phyloP scores from a whole-genome alignment of 2,329 filamentous ascomycete species.

The Aspergillus niger region DNA sequence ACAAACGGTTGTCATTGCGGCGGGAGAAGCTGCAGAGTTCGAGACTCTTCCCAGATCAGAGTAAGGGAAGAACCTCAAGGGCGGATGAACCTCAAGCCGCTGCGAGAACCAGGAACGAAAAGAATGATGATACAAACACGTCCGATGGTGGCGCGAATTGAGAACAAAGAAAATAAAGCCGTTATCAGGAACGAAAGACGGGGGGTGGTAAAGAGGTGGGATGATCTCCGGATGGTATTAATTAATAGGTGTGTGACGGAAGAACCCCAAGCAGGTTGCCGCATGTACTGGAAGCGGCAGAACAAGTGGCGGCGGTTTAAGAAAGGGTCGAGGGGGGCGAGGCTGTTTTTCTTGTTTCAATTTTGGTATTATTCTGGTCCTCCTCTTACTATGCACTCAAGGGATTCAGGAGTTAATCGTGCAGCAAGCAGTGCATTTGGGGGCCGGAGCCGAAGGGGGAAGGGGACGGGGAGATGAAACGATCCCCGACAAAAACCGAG shows the following conservation, averaged over 20 bases:
- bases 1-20: conserved; percentile 47
- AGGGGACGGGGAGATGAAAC: conserved; percentile 16
- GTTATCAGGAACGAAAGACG: background rate
- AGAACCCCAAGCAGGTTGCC: conserved; percentile 5
- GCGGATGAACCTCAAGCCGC: background rate
- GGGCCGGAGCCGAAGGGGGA: conserved; percentile 17
- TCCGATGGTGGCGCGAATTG: conserved; percentile 14
- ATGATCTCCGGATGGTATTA: background rate
- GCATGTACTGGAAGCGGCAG: conserved; percentile 9
- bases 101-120: background rate
- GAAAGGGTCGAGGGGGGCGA: background rate
- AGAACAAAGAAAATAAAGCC: conserved; percentile 7
- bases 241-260: background rate
- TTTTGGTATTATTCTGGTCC: background rate
- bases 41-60: conserved; percentile 5
- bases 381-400: background rate
- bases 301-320: background rate
- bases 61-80: background rate
- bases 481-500: conserved; percentile 15
- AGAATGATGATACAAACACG: background rate
- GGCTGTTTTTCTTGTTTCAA: background rate
- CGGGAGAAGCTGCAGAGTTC: conserved; percentile 15
- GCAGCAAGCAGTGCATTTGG: conserved; percentile 8
- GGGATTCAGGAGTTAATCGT: conserved; percentile 18
- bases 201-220: background rate